These are phyloP conservation scores for Tetracladium maxilliforme DNA, from an alignment of 2,329 filamentous ascomycete genomes.

Conservation along the genomic window DNA sequence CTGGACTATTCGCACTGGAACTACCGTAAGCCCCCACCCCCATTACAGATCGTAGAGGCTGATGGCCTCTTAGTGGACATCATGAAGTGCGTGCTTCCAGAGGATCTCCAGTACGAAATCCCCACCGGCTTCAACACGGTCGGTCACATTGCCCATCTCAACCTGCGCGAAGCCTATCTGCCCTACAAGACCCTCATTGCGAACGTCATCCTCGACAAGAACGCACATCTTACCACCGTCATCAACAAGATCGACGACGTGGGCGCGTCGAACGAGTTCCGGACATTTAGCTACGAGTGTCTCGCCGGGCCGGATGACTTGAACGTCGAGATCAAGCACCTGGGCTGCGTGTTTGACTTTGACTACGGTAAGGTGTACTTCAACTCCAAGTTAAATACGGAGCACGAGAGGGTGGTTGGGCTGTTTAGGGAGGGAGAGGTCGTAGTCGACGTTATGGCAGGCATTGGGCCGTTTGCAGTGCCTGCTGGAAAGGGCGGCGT, in stretches of 20 bases:
- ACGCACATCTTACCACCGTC: conserved; percentile 65
- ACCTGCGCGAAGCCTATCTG: conserved; percentile 68
- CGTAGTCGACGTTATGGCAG: conserved; percentile 93
- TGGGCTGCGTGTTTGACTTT: conserved; percentile 76
- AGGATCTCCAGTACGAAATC: conserved; percentile 65
- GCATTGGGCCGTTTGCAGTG: conserved; percentile 87
- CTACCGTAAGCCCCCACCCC: conserved; percentile 40
- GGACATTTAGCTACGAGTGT: conserved; percentile 88
- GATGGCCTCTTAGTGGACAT: conserved; percentile 58
- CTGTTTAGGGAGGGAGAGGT: conserved; percentile 74
- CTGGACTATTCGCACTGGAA: conserved; percentile 80
- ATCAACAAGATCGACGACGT: conserved; percentile 94
- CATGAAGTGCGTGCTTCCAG: conserved; percentile 65
- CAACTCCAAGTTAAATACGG: conserved; percentile 83
- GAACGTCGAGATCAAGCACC: conserved; percentile 70
- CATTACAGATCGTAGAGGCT: conserved; percentile 6
- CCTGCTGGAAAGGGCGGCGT: conserved; percentile 81
- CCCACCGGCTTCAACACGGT: conserved; percentile 79
- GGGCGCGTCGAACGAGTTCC: conserved; percentile 69
- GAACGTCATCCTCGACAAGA: conserved; percentile 80
- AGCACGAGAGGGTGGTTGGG: conserved; percentile 68
- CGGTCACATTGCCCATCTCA: conserved; percentile 83
- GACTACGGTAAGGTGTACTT: conserved; percentile 97
- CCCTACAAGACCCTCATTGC: conserved; percentile 81
- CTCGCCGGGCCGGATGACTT: conserved; percentile 70